Conservation (phyloP, 208 protist genomes). For the Strigomonas galati region DNA sequence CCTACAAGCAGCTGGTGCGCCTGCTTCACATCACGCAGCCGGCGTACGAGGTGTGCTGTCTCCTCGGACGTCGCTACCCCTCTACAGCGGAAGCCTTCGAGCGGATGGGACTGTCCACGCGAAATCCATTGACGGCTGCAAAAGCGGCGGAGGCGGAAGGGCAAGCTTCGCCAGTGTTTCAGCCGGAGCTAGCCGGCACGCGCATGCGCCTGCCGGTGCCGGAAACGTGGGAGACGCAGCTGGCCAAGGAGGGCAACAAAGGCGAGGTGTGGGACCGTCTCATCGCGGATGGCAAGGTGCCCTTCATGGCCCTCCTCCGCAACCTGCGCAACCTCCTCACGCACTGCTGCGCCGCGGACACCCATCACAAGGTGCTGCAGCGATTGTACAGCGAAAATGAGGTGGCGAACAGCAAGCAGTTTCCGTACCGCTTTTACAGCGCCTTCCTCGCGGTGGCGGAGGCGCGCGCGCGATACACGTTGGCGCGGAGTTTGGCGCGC, state of each 20-base stretch:
- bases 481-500: too few species aligned
- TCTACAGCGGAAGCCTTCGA: slow-evolving; percentile 63
- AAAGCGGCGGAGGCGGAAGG: neutral
- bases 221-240: slow-evolving; percentile 91
- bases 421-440: slow-evolving; percentile 93
- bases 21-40: slow-evolving; percentile 84
- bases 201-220: slow-evolving; percentile 92
- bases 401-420: slow-evolving; percentile 78
- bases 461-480: slow-evolving; percentile 8
- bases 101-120: slow-evolving; percentile 30
- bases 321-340: slow-evolving; percentile 95
- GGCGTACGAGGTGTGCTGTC: slow-evolving; percentile 75
- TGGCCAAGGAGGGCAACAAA: slow-evolving; percentile 86
- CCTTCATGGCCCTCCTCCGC: slow-evolving; percentile 95
- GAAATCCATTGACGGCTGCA: too few species aligned
- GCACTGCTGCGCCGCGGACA: slow-evolving; percentile 38
- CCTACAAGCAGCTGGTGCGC: slow-evolving; percentile 77
- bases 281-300: slow-evolving; percentile 73
- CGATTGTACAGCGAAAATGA: slow-evolving; percentile 52
- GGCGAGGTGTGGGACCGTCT: slow-evolving; percentile 89
- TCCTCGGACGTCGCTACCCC: slow-evolving; percentile 95
- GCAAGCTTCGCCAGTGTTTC: slow-evolving; percentile 41
- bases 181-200: slow-evolving; percentile 56
- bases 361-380: slow-evolving; percentile 54
- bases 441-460: slow-evolving; percentile 83